These are phyloP conservation scores for Cladosporium sp. DNA, from an alignment of 2,329 filamentous ascomycete genomes.

Conservation along the genomic window DNA sequence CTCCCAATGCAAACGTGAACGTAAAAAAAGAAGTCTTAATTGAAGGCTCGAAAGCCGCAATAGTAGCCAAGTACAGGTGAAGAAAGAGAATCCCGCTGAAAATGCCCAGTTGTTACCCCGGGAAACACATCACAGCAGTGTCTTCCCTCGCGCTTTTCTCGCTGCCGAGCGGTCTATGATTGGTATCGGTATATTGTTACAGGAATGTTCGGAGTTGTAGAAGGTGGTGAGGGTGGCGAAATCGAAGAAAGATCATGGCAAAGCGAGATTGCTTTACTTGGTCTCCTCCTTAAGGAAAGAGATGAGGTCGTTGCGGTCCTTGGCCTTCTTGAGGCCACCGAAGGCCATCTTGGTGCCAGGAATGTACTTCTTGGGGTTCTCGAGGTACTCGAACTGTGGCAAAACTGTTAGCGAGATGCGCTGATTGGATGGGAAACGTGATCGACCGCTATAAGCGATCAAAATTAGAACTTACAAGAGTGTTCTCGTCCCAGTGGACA, in stretches of 20 bases:
- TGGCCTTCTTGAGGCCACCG: conserved; percentile 98
- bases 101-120: conserved; percentile 9
- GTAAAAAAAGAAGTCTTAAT: conserved; percentile 1
- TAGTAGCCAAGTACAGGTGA: background rate
- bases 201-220: background rate
- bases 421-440: too few species aligned
- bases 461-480: conserved; percentile 59
- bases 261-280: conserved; percentile 49
- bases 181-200: conserved; percentile 13
- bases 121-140: conserved; percentile 2
- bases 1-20: background rate
- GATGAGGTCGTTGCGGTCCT: conserved; percentile 95
- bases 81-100: background rate
- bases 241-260: background rate
- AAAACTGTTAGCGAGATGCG: too few species aligned
- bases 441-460: background rate
- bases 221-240: background rate
- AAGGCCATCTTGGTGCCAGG: conserved; percentile 99
- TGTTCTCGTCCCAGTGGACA: conserved; percentile 78
- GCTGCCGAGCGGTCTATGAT: conserved; percentile 8
- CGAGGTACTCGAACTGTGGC: conserved; percentile 85
- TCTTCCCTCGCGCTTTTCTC: conserved; percentile 10
- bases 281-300: conserved; percentile 70
- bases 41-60: background rate
- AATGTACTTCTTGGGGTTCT: conserved; percentile 99